Evolutionary conservation across 2,329 filamentous ascomycete genomes (phyloP).

Genomic region (Aspergillus fumigatiaffinis): DNA sequence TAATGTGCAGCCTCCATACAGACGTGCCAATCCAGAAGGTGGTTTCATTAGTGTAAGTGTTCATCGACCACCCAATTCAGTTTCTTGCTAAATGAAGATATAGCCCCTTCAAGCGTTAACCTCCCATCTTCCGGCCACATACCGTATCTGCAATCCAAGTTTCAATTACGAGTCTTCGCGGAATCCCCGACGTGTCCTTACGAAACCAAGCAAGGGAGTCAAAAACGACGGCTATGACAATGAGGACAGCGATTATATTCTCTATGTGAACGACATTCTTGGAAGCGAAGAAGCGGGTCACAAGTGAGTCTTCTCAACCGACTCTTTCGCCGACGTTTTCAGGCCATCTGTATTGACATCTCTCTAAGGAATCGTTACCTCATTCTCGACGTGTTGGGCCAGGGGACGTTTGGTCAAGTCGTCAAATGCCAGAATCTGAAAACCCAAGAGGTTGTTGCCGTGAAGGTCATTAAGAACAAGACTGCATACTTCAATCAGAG

Average conservation of each 20-base stretch:
- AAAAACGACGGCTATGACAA: conserved; percentile 99
- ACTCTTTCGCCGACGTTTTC: background rate
- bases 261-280: conserved; percentile 98
- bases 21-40: conserved; percentile 91
- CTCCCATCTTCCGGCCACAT: conserved; percentile 86
- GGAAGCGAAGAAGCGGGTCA: conserved; percentile 97
- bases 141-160: conserved; percentile 94
- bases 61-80: background rate
- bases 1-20: conserved; percentile 82
- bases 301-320: conserved; percentile 59
- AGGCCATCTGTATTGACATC: conserved; percentile 9
- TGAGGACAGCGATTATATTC: conserved; percentile 97
- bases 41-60: conserved; percentile 89
- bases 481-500: conserved; percentile 99
- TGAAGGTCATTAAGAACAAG: conserved; percentile 98
- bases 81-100: conserved; percentile 14
- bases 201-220: conserved; percentile 95
- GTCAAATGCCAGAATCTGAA: conserved; percentile 99
- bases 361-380: conserved; percentile 77
- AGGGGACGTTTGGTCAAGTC: conserved; percentile 97
- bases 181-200: conserved; percentile 91
- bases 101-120: conserved; percentile 95
- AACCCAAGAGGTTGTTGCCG: conserved; percentile 95
- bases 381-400: conserved; percentile 92
- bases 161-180: conserved; percentile 99